Conservation (phyloP, 2,329 filamentous ascomycete genomes). For the Diatrype stigma region DNA sequence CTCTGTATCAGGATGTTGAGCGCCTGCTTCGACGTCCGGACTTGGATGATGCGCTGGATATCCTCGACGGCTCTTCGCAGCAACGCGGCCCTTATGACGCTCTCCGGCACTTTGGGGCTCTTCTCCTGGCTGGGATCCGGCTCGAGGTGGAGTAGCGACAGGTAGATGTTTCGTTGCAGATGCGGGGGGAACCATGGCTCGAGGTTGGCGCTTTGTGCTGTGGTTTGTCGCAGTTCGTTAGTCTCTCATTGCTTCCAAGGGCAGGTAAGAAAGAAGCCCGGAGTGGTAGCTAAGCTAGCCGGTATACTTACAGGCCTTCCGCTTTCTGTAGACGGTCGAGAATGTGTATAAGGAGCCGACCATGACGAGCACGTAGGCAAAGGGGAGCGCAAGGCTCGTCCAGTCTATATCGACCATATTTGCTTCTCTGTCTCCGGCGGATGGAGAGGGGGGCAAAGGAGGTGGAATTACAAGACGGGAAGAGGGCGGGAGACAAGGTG, state of each 20-base stretch:
- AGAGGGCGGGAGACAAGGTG: background rate
- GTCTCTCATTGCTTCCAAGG: background rate
- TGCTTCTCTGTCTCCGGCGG: conserved; percentile 6
- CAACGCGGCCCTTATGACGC: conserved; percentile 81
- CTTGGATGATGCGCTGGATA: conserved; percentile 84
- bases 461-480: conserved; percentile 3
- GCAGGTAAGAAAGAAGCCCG: too few relatives aligned
- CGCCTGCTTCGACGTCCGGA: conserved; percentile 84
- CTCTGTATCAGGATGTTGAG: conserved; percentile 78
- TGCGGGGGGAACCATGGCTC: conserved; percentile 93
- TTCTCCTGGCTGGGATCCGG: conserved; percentile 62
- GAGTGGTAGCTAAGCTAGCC: too few relatives aligned
- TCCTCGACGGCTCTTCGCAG: conserved; percentile 87
- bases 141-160: conserved; percentile 80
- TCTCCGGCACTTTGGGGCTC: conserved; percentile 69
- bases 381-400: conserved; percentile 78
- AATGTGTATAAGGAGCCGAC: conserved; percentile 87
- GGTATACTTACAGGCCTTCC: conserved; percentile 68
- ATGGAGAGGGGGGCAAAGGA: conserved; percentile 3
- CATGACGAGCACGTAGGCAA: conserved; percentile 85
- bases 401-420: conserved; percentile 63
- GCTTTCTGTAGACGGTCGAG: conserved; percentile 86
- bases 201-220: conserved; percentile 76
- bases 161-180: conserved; percentile 89
- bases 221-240: conserved; percentile 3